Conservation (phyloP, 2,329 filamentous ascomycete species). For the Alternaria ethzedia region DNA sequence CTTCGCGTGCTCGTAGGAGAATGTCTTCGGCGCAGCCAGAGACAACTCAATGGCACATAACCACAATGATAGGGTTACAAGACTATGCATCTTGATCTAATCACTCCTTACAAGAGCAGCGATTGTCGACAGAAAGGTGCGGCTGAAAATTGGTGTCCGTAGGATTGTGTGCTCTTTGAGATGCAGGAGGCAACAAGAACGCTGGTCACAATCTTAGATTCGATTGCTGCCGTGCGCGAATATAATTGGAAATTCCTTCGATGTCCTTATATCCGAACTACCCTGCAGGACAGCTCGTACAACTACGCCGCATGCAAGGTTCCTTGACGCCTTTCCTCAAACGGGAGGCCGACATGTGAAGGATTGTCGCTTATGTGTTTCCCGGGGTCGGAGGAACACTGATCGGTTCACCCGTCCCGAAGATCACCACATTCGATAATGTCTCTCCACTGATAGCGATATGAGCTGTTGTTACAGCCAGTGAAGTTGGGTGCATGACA, state of each 20-base stretch:
- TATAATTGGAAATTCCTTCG: background rate
- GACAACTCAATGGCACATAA: background rate
- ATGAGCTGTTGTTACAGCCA: background rate
- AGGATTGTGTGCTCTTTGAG: background rate
- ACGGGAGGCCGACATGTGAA: background rate
- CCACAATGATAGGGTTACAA: background rate
- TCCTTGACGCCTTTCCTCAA: background rate
- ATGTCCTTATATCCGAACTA: background rate
- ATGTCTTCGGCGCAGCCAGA: background rate
- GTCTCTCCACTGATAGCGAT: background rate
- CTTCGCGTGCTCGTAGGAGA: conserved; percentile 24
- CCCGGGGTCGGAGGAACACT: background rate
- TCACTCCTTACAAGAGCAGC: background rate
- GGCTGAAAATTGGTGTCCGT: background rate
- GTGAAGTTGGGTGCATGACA: background rate
- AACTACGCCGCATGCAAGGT: background rate
- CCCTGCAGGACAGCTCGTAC: background rate
- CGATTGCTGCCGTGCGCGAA: background rate
- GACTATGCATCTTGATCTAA: background rate
- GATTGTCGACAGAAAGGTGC: background rate
- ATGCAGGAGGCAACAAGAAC: background rate
- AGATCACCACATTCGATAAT: conserved; percentile 3
- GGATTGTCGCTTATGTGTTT: background rate
- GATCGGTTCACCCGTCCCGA: conserved; percentile 1
- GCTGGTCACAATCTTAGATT: background rate